A percentile compares a stretch with the other conserved stretches of the same genome.
These are phyloP conservation scores for Sarocladium kiliense DNA, from an alignment of 2,329 filamentous ascomycete species.

Conservation along the genomic window DNA sequence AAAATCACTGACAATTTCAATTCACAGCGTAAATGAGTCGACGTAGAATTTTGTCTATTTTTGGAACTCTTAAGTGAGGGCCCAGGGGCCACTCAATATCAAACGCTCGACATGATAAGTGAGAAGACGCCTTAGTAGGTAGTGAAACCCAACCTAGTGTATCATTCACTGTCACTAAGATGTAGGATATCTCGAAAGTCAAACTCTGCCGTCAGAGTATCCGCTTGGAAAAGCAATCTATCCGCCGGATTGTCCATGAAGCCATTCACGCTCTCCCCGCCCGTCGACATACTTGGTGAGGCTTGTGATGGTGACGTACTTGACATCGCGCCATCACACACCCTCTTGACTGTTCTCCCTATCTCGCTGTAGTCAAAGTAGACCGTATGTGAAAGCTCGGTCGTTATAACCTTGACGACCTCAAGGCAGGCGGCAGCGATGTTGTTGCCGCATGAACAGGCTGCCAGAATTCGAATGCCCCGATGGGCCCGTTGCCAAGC, in stretches of 20 bases:
- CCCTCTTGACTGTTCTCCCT: neutral
- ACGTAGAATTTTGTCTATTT: too few relatives aligned
- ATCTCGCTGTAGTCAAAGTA: conserved; percentile 3
- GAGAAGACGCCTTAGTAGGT: neutral
- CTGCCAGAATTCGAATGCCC: conserved; percentile 9
- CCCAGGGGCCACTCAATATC: too few relatives aligned
- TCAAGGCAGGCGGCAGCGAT: conserved; percentile 7
- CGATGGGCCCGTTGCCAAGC: conserved; percentile 10
- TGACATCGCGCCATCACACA: neutral
- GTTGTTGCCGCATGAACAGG: conserved; percentile 5
- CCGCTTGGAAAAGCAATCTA: conserved; percentile 10
- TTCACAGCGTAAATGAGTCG: too few relatives aligned
- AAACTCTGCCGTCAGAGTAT: conserved; percentile 7
- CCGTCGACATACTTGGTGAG: conserved; percentile 1
- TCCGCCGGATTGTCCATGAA: conserved; percentile 8
- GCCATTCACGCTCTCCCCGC: neutral
- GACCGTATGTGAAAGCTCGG: conserved; percentile 7
- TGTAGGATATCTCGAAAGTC: conserved; percentile 8
- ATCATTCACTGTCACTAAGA: conserved; percentile 4
- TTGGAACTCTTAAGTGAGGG: too few relatives aligned
- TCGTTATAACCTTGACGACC: conserved; percentile 1
- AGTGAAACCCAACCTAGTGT: too few relatives aligned
- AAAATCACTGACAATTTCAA: too few relatives aligned
- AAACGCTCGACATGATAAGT: too few relatives aligned
- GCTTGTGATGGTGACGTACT: neutral